These are phyloP conservation scores for Phytophthora foliorum DNA, from an alignment of 352 stramenopile genomes.

Conservation along the genomic window DNA sequence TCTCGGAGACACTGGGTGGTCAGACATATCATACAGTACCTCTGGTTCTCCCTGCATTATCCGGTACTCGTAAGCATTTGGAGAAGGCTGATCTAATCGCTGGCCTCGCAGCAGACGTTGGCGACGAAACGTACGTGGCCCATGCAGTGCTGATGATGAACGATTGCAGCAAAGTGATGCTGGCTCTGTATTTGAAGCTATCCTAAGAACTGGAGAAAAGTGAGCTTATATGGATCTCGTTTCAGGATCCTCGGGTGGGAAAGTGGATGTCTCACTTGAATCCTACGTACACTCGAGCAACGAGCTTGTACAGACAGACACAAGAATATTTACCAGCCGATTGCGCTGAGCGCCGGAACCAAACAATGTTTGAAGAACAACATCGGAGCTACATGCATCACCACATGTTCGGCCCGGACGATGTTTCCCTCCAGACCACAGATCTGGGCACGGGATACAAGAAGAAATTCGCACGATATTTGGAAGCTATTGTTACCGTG, in stretches of 20 bases:
- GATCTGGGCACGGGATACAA: not conserved
- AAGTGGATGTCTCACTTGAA: not conserved
- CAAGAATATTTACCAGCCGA: not conserved
- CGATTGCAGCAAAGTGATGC: conserved; percentile 9
- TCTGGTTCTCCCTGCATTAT: conserved; percentile 4
- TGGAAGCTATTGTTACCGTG: not conserved
- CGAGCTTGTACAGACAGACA: not conserved
- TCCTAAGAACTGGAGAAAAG: not conserved
- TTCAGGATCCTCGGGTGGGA: not conserved
- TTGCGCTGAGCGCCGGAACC: not conserved
- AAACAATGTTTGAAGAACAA: not conserved
- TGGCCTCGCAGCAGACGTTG: not conserved
- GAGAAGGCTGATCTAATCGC: conserved; percentile 1
- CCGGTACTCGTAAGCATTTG: conserved; percentile 8
- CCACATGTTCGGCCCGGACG: conserved; percentile 8
- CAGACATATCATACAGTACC: conserved; percentile 11
- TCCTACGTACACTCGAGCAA: not conserved
- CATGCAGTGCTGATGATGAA: conserved; percentile 14
- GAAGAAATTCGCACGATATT: conserved; percentile 3
- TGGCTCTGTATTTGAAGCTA: not conserved
- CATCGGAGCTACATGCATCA: not conserved
- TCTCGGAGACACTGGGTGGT: not conserved
- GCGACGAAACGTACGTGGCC: conserved; percentile 6
- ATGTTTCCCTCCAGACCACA: not conserved
- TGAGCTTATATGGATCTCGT: not conserved